A percentile compares a stretch with the other conserved stretches of the same genome.
These are phyloP conservation scores for Globisporangium viniferum DNA, from an alignment of 352 stramenopile genomes.

Conservation along the genomic window DNA sequence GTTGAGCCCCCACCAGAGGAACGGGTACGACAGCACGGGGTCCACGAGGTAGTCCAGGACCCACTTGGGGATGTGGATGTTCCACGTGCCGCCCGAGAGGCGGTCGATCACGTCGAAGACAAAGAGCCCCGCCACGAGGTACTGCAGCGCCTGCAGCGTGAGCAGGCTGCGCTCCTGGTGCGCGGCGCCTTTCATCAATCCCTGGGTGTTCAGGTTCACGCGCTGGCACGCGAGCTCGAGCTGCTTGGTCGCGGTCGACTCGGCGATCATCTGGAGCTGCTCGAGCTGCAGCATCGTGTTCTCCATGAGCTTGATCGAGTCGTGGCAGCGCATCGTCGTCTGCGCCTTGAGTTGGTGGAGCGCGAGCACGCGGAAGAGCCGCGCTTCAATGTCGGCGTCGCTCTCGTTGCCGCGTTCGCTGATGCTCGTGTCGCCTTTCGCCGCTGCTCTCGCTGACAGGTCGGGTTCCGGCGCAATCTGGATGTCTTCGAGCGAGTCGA, in stretches of 20 bases:
- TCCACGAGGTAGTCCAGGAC: conserved; percentile 36
- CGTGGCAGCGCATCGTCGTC: conserved; percentile 91
- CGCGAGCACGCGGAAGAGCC: conserved; percentile 91
- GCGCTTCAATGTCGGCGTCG: conserved; percentile 47
- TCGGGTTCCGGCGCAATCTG: conserved; percentile 14
- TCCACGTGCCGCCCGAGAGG: conserved; percentile 90
- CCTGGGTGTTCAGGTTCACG: conserved; percentile 87
- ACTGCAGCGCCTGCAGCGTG: conserved; percentile 88
- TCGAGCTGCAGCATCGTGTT: conserved; percentile 92
- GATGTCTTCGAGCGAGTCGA: conserved; percentile 93
- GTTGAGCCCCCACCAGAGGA: conserved; percentile 90
- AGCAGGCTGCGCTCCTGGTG: conserved; percentile 61
- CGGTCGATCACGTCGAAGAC: conserved; percentile 95
- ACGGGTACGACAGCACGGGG: conserved; percentile 44
- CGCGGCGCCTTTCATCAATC: conserved; percentile 79
- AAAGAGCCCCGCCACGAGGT: conserved; percentile 91
- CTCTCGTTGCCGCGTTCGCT: conserved; percentile 20
- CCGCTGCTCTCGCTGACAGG: conserved; percentile 20
- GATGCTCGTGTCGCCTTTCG: not conserved
- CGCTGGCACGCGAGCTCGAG: conserved; percentile 86
- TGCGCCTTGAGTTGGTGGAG: conserved; percentile 86
- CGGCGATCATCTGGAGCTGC: conserved; percentile 92
- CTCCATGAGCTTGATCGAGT: conserved; percentile 95
- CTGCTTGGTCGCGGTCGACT: conserved; percentile 89
- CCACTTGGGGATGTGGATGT: conserved; percentile 86